Evolutionary conservation across 73 alveolate genomes (phyloP).

Genomic region (Paramecium caudatum): DNA sequence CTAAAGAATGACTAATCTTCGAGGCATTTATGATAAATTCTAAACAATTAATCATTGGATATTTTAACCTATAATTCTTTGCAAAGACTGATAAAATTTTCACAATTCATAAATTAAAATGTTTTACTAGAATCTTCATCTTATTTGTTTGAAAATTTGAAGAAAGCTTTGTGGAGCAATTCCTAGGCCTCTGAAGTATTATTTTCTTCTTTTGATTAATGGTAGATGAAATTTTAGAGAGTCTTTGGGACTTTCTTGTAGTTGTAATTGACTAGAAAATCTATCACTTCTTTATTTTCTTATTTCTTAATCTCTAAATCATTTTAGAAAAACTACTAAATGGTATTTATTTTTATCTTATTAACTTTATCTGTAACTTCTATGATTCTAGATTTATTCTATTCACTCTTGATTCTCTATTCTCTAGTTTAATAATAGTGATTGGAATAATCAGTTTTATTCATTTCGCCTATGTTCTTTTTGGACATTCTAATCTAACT

Average conservation of each 20-base stretch:
- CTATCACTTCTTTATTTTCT: conserved; percentile 26
- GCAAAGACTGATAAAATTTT: neutral
- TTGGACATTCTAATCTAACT: conserved; percentile 10
- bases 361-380: neutral
- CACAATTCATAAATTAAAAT: neutral
- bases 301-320: conserved; percentile 10
- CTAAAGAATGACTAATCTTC: conserved; percentile 7
- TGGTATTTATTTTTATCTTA: conserved; percentile 9
- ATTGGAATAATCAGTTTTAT: conserved; percentile 18
- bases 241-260: neutral
- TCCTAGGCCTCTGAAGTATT: neutral
- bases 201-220: conserved; percentile 3
- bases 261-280: conserved; percentile 14
- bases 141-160: neutral
- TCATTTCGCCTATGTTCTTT: neutral
- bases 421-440: conserved; percentile 10
- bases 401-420: conserved; percentile 6
- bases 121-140: conserved; percentile 31
- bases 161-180: neutral
- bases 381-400: conserved; percentile 10
- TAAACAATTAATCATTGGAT: neutral
- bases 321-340: neutral
- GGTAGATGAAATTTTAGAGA: neutral
- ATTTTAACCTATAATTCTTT: neutral
- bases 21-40: neutral